Evolutionary conservation across 495 filamentous ascomycete species (phyloP), one percentile per base, ranked within the genome.

Genomic region (Cercophora sp.): DNA sequence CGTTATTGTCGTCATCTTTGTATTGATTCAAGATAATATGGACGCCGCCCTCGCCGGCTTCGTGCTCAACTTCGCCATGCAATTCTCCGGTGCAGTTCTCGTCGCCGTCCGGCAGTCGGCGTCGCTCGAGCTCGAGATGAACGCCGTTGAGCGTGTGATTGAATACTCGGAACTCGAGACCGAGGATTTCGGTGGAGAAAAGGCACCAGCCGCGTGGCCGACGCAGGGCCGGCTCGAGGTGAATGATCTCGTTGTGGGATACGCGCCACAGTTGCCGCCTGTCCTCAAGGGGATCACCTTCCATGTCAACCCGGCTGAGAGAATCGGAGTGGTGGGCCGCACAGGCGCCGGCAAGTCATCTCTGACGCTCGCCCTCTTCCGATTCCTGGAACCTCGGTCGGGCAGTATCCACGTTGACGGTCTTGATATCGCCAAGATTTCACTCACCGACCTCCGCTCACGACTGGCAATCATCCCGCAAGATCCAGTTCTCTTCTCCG

Each of bases 21-120:
- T 88, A 6, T 77, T 83, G 9, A 52, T 79, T 3, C 69, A 70
- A 0, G 67, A 65, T 10, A 26, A 10, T 11, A 78, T 87, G 36
- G 78, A 81, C 19, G 83, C 86, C 2, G 74, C 83, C 1, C 63
- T 87, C 4, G 86, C 84, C 20, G 86, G 86, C 2, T 66, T 69
- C 11, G 16, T 23, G 8, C 40, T 43, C 19, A 23, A 9, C 11
- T 24, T 23, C 26, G 40, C 19, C 11, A 5, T 43, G 40, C 16
- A 9, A 8, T 22, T 10, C 13, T 51, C 56, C 55, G 27, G 13
- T 72, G 25, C 73, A 70, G 41, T 83, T 83, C 59, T 75, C 79
- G 0, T 47, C 81, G 42, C 73, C 80, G 31, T 81, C 80, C 57
- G 80, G 78, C 44, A 63, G 54, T 11, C 73, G 77, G 0, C 66